Percentiles rank a stretch among this genome's conserved stretches.
Conservation (phyloP, 2,329 filamentous ascomycete species). For the Aureobasidium sp. region DNA sequence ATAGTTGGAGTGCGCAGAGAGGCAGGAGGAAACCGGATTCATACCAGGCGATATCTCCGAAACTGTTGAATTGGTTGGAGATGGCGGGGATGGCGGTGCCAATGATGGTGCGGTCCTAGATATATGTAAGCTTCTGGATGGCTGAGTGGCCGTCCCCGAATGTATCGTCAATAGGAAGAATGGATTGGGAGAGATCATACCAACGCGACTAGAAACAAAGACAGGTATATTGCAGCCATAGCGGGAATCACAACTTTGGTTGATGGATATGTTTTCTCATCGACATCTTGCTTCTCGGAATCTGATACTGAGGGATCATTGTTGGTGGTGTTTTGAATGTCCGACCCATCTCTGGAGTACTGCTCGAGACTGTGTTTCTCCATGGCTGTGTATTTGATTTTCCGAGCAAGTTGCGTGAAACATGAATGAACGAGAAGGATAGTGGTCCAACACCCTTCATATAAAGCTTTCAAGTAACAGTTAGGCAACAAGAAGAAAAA, state of each 20-base stretch:
- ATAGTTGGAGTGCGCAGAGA: constrained; percentile 35
- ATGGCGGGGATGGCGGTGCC: constrained; percentile 43
- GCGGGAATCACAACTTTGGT: constrained; percentile 31
- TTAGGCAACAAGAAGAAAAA: no score
- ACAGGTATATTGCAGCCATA: constrained; percentile 32
- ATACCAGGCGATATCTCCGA: constrained; percentile 45
- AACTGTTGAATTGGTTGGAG: constrained; percentile 41
- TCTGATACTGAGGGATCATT: not conserved
- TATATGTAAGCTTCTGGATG: not conserved
- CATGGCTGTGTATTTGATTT: not conserved
- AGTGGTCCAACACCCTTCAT: no score
- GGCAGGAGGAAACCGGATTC: constrained; percentile 39
- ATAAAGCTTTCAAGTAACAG: no score
- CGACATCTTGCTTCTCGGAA: not conserved
- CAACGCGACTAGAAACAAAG: constrained; percentile 35
- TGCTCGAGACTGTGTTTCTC: not conserved
- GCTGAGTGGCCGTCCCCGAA: no score
- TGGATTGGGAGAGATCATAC: no score
- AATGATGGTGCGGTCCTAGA: constrained; percentile 30
- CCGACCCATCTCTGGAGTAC: not conserved
- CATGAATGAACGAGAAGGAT: not conserved
- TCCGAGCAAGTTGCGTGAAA: no score
- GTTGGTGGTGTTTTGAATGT: not conserved
- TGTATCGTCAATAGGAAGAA: no score
- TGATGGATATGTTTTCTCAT: constrained; percentile 23